These are phyloP conservation scores for Pseudocercospora pini-densiflorae DNA, from an alignment of 2,329 filamentous ascomycete genomes.

Conservation along the genomic window DNA sequence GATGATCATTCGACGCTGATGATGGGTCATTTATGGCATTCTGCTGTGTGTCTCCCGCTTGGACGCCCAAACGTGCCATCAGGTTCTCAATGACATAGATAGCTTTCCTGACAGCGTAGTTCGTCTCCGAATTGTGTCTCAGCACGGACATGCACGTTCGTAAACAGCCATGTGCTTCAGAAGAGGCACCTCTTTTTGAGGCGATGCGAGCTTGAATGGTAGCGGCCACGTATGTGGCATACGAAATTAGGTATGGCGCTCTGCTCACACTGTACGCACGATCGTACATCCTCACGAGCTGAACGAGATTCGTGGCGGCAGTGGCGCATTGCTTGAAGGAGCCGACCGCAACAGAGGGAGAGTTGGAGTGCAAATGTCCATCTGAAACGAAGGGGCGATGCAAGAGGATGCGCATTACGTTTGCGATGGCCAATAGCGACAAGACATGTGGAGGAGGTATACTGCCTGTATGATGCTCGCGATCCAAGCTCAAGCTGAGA, in stretches of 20 bases:
- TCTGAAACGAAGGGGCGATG: constrained; percentile 60
- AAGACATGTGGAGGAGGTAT: constrained; percentile 19
- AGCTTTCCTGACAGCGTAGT: constrained; percentile 55
- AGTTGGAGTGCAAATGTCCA: constrained; percentile 51
- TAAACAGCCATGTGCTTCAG: constrained; percentile 47
- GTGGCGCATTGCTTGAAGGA: constrained; percentile 52
- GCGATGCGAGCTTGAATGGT: constrained; percentile 59
- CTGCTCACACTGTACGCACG: constrained; percentile 50
- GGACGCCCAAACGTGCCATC: constrained; percentile 51
- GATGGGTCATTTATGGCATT: not conserved
- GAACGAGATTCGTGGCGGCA: constrained; percentile 53
- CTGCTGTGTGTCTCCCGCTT: constrained; percentile 3
- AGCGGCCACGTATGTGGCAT: constrained; percentile 60
- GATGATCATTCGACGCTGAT: not conserved
- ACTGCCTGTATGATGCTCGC: not conserved
- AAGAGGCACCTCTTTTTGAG: constrained; percentile 48
- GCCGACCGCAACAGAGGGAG: constrained; percentile 48
- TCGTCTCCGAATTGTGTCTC: constrained; percentile 56
- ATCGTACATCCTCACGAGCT: constrained; percentile 52
- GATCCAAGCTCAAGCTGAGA: constrained; percentile 11
- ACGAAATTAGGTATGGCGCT: constrained; percentile 60
- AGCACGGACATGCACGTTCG: constrained; percentile 54
- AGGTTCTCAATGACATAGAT: constrained; percentile 52
- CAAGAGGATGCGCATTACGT: constrained; percentile 58
- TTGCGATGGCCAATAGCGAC: constrained; percentile 48